Base-by-base conservation (phyloP, 2,329 filamentous ascomycete genomes). In the Ophiocordyceps unilateralis region DNA sequence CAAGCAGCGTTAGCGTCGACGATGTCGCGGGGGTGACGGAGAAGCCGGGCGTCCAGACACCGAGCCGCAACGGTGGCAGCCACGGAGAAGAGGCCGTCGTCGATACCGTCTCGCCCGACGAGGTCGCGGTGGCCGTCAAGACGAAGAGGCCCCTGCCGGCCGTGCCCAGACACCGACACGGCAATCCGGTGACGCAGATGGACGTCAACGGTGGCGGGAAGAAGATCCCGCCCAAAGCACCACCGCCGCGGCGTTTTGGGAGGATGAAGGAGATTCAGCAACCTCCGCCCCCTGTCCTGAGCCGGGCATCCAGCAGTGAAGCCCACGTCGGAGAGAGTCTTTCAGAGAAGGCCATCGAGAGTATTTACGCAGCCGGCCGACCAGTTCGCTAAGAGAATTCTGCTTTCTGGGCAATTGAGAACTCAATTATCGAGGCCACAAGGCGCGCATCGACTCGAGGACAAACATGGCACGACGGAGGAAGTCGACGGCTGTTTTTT, bases 11-110 rank as follows among this genome's bases (percentile, higher is more conserved):
- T 49, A 88, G 83, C 54, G 81, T 91, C 40, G 68, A 76, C 28
- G 82, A 91, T 51, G 76, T 93, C 37, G 85, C 86, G 7, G 75
- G 76, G 11, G 81, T 87, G 39, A 84, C 72, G 57, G 85, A 89
- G 61, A 87, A 83, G 58, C 85, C 85, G 0, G 85, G 83, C 1
- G 76, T 89, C 20, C 78, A 87, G 53, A 87, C 85, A 17, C 85
- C 84, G 6, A 86, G 83, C 55, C 71, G 80, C 40, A n/a, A n/a
- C n/a, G n/a, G n/a, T n/a, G n/a, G n/a, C n/a, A 76, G 65, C 47
- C 56, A 59, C 40, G 52, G 47, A 15, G 45, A 44, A 1, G 47
- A 51, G 19, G 49, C 51, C 20, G 45, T 50, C 14, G 17, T 32
- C 38, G 42, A 34, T 15, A 41, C 28, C 23, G 30, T n/a, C 3